Base-by-base conservation (phyloP, 2,329 filamentous ascomycete species). In the Neofusicoccum parvum region DNA sequence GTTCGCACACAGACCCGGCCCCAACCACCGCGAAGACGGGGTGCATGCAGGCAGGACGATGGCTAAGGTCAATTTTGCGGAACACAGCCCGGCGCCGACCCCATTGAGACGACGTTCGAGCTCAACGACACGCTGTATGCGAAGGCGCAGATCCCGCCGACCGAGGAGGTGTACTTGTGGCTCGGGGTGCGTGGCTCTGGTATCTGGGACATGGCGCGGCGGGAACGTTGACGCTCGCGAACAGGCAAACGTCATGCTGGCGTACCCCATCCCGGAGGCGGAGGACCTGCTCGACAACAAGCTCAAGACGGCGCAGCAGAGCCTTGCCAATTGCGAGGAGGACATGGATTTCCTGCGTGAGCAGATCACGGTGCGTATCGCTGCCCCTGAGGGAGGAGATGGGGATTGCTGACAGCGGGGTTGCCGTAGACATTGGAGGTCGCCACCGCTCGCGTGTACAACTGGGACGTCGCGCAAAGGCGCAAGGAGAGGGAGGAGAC, bases 401-500 rank as follows among this genome's bases (percentile, higher is more conserved):
- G 4, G n/a, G 7, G 12, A 10, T 41, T 59, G 39, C 66, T 70
- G 66, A 72, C 51, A 59, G 63, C 67, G 66, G 7, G 69, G 48
- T n/a, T 45, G 7, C 27, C 48, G n/a, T 70, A 96, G 92, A 97
- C 94, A 0, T 90, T 99, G 83, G 95, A 99, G 79, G 95, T 99
- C 39, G 95, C 95, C 3, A 93, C 94, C 46, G 95, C 95, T 23
- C 86, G 95, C 69, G 94, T 99, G n/a, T 98, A 99, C 80, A 99
- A 99, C 79, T 98, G 95, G 94, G 95, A 99, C 74, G 93, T 99
- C 4, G 92, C 94, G 49, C 92, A 97, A 82, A 92, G 96, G 80
- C 86, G 95, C 71, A 97, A 97, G 83, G 93, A 97, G 67, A 95
- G 93, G 78, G 83, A 84, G 46, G 80, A 80, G 54, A 80, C 81